Evolutionary conservation across 1,284 basidiomycete genomes (phyloP), one percentile per base, ranked within the genome.

Genomic region (Cryptococcus amylolentus): DNA sequence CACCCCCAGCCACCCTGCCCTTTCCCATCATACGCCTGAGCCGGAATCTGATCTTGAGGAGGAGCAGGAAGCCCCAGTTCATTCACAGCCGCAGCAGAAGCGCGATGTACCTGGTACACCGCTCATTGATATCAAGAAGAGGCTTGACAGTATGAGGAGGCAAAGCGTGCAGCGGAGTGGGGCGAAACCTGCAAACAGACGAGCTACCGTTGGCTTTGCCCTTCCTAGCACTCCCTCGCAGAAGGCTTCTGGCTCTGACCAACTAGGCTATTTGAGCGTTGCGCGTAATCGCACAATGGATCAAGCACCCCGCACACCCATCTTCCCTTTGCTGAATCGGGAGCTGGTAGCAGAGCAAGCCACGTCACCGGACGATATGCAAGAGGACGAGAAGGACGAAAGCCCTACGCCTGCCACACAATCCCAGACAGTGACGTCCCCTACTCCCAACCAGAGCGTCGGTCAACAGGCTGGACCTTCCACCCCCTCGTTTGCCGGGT

Each of bases 131-230:
- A 56, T 74, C 55, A 68, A 69, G 52, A 53, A 58, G 5, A 60
- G 69, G 26, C 58, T 76, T 4, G 51, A 58, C 14, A 60, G 55
- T 4, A 57, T 74, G 26, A 63, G 66, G 4, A 26, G 60, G 31
- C 64, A 69, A 41, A 62, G 57, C 23, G 45, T 60, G 8, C 57
- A 65, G 26, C 52, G 61, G 13, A 46, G 52, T n/a, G 35, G 50
- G n/a, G 46, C 44, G 10, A 38, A 44, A 13, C 37, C 38, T 18
- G 49, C 47, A 23, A 57, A 58, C 41, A 57, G 70, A 42, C 47
- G 72, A 28, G 66, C 68, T 1, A 72, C 70, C 0, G 66, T 73
- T 18, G 69, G 67, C 10, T 70, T 72, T 40, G 63, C 40, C 5
- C 51, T 70, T 7, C 70, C 72, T 6, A 52, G 58, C 3, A 75